Percentiles rank a stretch among this genome's conserved stretches.
Conservation (phyloP, 352 stramenopile species). For the Nothophytophthora sp. region DNA sequence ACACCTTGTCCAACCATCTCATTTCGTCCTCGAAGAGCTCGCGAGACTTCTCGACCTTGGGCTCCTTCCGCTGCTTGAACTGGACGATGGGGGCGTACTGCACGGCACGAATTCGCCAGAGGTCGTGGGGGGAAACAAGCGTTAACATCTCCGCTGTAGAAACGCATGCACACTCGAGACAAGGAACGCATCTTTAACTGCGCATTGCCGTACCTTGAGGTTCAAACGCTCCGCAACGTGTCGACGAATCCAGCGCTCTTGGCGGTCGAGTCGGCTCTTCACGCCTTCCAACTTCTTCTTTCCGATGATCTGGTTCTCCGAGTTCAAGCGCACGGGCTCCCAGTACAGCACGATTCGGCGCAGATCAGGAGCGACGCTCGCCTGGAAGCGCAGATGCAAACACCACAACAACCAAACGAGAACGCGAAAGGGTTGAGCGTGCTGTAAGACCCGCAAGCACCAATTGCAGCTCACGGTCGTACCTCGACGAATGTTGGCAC, state of each 20-base stretch:
- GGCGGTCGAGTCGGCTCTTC: slow-evolving; percentile 57
- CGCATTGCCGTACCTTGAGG: slow-evolving; percentile 56
- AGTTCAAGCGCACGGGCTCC: slow-evolving; percentile 70
- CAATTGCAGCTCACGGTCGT: neutral
- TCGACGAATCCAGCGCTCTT: slow-evolving; percentile 70
- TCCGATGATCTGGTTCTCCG: slow-evolving; percentile 67
- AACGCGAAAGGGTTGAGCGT: neutral
- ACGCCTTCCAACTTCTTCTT: slow-evolving; percentile 77
- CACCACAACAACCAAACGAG: neutral
- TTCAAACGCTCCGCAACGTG: slow-evolving; percentile 78
- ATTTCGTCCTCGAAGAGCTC: slow-evolving; percentile 77
- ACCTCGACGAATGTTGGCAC: slow-evolving; percentile 76
- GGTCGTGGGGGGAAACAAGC: too few species aligned
- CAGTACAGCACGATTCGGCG: slow-evolving; percentile 69
- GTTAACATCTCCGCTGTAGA: too few species aligned
- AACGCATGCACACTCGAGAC: too few species aligned
- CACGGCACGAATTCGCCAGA: neutral
- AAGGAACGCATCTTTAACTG: too few species aligned
- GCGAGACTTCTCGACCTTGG: slow-evolving; percentile 61
- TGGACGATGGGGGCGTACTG: slow-evolving; percentile 79
- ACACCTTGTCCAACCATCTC: slow-evolving; percentile 65
- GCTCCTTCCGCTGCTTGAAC: slow-evolving; percentile 73
- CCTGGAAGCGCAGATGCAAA: too few species aligned
- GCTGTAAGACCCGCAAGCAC: neutral
- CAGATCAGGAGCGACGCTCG: slow-evolving; percentile 69